Evolutionary conservation across 164 flowering plant genomes (phyloP).

Genomic region (Vitis riparia): DNA sequence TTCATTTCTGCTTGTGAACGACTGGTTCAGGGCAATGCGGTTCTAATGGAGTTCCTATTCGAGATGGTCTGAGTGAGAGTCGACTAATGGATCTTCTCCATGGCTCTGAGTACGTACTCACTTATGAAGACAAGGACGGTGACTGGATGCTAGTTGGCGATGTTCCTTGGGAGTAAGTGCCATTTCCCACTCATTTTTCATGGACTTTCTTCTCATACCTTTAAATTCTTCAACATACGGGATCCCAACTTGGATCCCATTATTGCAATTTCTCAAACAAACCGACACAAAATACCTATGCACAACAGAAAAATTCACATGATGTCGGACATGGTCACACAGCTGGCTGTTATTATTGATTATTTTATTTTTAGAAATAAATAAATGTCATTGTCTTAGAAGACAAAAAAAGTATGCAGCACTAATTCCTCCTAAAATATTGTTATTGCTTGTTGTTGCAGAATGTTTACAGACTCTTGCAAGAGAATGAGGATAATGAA

Average conservation of each 20-base stretch:
- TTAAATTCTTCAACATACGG: neutral
- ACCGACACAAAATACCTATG: no score
- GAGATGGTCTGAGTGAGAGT: constrained; percentile 58
- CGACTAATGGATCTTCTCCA: constrained; percentile 67
- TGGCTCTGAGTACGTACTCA: constrained; percentile 83
- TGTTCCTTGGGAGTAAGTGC: constrained; percentile 90
- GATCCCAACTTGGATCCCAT: no score
- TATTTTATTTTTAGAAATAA: neutral
- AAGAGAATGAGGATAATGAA: constrained; percentile 75
- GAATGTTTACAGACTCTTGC: constrained; percentile 73
- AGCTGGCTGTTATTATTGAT: no score
- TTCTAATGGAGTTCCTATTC: constrained; percentile 46
- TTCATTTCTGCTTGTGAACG: constrained; percentile 5
- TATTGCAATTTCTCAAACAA: no score
- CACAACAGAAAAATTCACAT: no score
- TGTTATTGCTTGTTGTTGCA: constrained; percentile 28
- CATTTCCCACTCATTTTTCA: neutral
- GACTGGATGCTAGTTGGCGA: constrained; percentile 98
- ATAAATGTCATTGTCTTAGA: no score
- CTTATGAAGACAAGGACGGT: constrained; percentile 86
- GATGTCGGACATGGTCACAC: no score
- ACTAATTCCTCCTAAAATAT: neutral
- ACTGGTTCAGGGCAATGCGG: constrained; percentile 55
- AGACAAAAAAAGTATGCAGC: no score
- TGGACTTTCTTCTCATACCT: neutral